These are phyloP conservation scores for Glebionis coronaria DNA, from an alignment of 129 eudicot species.

Conservation along the genomic window DNA sequence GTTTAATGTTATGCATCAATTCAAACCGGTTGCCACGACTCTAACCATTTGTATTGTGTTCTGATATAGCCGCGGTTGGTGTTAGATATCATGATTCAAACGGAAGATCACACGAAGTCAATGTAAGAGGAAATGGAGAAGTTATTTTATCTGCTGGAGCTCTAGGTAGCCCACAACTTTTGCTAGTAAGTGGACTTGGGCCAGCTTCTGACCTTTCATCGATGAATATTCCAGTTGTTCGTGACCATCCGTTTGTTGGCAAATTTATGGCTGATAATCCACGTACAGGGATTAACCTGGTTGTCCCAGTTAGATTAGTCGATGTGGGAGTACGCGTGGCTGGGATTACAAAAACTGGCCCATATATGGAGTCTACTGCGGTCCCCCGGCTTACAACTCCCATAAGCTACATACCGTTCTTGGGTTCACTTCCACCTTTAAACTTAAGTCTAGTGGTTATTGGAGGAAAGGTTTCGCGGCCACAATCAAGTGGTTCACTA, in stretches of 20 bases:
- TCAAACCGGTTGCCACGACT: not conserved
- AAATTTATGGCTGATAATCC: constrained; percentile 32
- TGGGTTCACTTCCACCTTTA: constrained; percentile 13
- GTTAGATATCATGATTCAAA: constrained; percentile 30
- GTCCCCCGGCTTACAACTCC: constrained; percentile 11
- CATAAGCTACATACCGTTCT: constrained; percentile 9
- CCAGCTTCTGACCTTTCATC: constrained; percentile 15
- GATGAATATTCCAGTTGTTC: constrained; percentile 18
- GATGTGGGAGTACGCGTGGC: constrained; percentile 14
- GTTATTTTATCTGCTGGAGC: constrained; percentile 38
- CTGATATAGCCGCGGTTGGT: constrained; percentile 20
- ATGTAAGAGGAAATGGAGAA: constrained; percentile 28
- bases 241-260: constrained; percentile 26
- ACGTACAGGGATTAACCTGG: constrained; percentile 7
- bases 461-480: constrained; percentile 11
- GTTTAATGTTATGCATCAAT: no score
- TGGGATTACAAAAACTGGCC: constrained; percentile 24
- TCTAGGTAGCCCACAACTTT: constrained; percentile 41
- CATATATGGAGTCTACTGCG: not conserved
- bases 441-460: constrained; percentile 11
- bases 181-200: constrained; percentile 31
- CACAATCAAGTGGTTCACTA: constrained; percentile 17
- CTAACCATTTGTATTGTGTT: not conserved
- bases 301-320: constrained; percentile 5
- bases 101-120: constrained; percentile 18